Conservation (phyloP, 805 yeast genomes). For the Pichia cabralensis region DNA sequence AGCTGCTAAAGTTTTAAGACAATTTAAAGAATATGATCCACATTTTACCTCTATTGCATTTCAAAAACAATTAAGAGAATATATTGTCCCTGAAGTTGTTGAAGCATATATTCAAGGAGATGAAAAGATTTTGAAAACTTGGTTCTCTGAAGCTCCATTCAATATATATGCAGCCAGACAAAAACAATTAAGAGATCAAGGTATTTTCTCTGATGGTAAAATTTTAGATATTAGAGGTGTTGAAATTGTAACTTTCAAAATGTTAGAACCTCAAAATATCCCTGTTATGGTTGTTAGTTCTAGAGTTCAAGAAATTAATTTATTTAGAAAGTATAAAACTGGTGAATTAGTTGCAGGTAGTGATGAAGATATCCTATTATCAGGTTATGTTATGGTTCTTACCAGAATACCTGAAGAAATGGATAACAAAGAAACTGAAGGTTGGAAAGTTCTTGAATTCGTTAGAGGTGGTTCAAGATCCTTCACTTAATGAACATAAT, state of each 20-base stretch:
- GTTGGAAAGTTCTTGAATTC: constrained; percentile 93
- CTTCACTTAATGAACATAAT: constrained; percentile 52
- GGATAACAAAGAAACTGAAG: constrained; percentile 84
- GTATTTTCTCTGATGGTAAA: constrained; percentile 81
- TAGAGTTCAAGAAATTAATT: constrained; percentile 91
- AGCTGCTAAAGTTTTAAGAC: constrained; percentile 81
- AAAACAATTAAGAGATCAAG: constrained; percentile 86
- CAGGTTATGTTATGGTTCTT: constrained; percentile 93
- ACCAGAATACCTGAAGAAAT: constrained; percentile 90
- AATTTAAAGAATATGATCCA: constrained; percentile 86
- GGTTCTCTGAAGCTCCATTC: constrained; percentile 96
- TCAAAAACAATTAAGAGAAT: constrained; percentile 76
- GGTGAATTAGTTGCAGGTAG: constrained; percentile 95
- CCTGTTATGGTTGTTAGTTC: constrained; percentile 93
- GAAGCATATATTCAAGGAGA: constrained; percentile 95
- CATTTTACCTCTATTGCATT: constrained; percentile 71
- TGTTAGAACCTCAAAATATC: constrained; percentile 79
- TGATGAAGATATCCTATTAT: constrained; percentile 83
- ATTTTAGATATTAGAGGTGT: constrained; percentile 93
- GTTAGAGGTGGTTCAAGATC: constrained; percentile 89
- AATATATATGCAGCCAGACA: constrained; percentile 91
- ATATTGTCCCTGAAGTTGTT: constrained; percentile 86
- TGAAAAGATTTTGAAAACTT: constrained; percentile 64
- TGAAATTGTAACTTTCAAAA: constrained; percentile 80
- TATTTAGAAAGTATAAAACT: constrained; percentile 81